Percentiles rank a stretch among this genome's conserved stretches.
phyloP scores from a whole-genome alignment of 73 alveolate genomes.

The Paramecium bursaria region DNA sequence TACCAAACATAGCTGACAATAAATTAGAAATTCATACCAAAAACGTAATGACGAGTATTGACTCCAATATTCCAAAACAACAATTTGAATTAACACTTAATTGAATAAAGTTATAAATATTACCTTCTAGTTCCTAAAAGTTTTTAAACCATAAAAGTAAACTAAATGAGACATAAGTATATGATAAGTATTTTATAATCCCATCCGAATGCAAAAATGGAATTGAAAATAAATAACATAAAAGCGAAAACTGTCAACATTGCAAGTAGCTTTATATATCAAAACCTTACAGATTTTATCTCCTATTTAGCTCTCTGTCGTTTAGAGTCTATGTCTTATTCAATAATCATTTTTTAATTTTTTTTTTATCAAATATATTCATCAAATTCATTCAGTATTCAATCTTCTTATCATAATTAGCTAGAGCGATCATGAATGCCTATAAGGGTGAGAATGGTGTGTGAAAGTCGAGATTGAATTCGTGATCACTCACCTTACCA shows the following conservation, averaged over 20 bases:
- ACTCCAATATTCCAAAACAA: conserved; percentile 37
- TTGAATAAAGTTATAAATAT: neutral
- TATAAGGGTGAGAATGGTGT: conserved; percentile 80
- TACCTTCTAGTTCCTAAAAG: conserved; percentile 7
- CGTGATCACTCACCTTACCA: conserved; percentile 80
- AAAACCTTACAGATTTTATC: conserved; percentile 25
- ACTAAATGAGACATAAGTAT: neutral
- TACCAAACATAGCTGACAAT: neutral
- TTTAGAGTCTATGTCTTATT: neutral
- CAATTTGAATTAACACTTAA: conserved; percentile 45
- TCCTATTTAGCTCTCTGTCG: conserved; percentile 37
- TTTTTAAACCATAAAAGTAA: conserved; percentile 17
- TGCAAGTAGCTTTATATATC: neutral
- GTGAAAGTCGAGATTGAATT: conserved; percentile 82
- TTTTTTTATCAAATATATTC: no score
- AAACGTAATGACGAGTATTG: neutral
- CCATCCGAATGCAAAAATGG: conserved; percentile 33
- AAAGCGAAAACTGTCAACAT: neutral
- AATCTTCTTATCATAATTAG: conserved; percentile 81
- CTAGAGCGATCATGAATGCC: conserved; percentile 82
- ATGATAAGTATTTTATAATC: conserved; percentile 29
- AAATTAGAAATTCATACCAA: no score
- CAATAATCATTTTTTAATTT: no score
- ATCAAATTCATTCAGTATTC: conserved; percentile 53
- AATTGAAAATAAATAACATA: conserved; percentile 12